These are phyloP conservation scores for Sclerotinia trifoliorum DNA, from an alignment of 2,329 filamentous ascomycete species.

Conservation along the genomic window DNA sequence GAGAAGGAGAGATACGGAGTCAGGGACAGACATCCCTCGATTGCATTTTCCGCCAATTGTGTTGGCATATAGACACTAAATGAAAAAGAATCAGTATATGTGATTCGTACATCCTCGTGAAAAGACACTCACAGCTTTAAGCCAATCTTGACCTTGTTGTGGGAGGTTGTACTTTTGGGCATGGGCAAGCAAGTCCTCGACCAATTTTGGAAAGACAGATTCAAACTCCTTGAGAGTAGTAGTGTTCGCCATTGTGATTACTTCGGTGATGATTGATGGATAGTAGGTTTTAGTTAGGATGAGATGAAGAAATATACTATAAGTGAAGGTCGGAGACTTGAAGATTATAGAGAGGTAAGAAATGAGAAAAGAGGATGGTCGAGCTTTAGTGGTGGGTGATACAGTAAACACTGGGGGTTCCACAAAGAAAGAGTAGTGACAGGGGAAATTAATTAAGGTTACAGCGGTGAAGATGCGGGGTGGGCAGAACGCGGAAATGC, in stretches of 20 bases:
- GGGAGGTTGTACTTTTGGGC: conserved; percentile 82
- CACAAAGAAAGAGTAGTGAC: background rate
- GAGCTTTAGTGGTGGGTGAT: background rate
- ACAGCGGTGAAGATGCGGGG: conserved; percentile 24
- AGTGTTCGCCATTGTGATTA: conserved; percentile 59
- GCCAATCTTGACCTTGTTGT: conserved; percentile 78
- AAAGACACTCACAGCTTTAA: conserved; percentile 50
- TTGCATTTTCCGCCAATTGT: conserved; percentile 96
- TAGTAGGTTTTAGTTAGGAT: conserved; percentile 9
- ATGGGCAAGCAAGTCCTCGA: conserved; percentile 76
- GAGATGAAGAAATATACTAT: conserved; percentile 16
- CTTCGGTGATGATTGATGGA: background rate
- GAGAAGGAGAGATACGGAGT: conserved; percentile 80
- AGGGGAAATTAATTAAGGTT: conserved; percentile 13
- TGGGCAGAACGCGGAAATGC: conserved; percentile 19
- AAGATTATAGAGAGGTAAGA: background rate
- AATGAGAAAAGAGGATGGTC: background rate
- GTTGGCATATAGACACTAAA: conserved; percentile 78
- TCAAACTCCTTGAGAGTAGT: conserved; percentile 86
- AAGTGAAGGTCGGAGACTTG: conserved; percentile 6
- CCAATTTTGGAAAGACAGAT: conserved; percentile 80
- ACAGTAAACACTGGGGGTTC: background rate
- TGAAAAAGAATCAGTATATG: conserved; percentile 20
- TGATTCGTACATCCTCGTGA: background rate
- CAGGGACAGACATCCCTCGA: conserved; percentile 95